These are phyloP conservation scores for Diaporthe longicolla DNA, from an alignment of 2,329 filamentous ascomycete genomes.

Conservation along the genomic window DNA sequence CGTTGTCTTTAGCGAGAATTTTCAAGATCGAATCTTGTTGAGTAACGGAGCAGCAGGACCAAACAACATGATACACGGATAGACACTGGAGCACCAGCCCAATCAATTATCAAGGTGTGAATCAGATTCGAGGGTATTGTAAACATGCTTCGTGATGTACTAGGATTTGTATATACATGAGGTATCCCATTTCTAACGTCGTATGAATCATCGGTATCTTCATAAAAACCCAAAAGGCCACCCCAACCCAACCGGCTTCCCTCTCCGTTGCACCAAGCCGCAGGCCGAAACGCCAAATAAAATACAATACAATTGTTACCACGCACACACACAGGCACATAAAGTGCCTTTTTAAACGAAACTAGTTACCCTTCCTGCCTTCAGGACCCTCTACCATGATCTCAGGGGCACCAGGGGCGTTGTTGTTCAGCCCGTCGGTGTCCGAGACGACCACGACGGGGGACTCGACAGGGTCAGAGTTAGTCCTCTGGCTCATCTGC, in stretches of 20 bases:
- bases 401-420: background rate
- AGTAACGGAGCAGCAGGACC: background rate
- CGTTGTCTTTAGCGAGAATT: too few species aligned
- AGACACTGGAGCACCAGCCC: background rate
- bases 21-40: too few species aligned
- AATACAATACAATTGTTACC: too few species aligned
- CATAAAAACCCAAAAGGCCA: background rate
- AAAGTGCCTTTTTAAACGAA: background rate
- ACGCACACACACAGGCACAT: background rate
- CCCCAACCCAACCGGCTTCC: background rate
- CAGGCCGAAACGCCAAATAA: conserved; percentile 2
- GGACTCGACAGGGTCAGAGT: conserved; percentile 3
- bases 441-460: conserved; percentile 23
- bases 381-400: conserved; percentile 32
- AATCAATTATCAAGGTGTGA: background rate
- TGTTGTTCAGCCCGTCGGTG: background rate
- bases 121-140: background rate
- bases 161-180: conserved; percentile 23
- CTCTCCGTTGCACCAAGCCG: background rate
- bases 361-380: background rate
- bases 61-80: background rate
- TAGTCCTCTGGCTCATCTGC: conserved; percentile 15
- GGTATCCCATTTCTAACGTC: conserved; percentile 3
- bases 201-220: conserved; percentile 15
- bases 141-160: conserved; percentile 12